Percentiles rank a stretch among this genome's conserved stretches.
Conservation (phyloP, 768 basidiomycete genomes). For the Dentipellis sp. region DNA sequence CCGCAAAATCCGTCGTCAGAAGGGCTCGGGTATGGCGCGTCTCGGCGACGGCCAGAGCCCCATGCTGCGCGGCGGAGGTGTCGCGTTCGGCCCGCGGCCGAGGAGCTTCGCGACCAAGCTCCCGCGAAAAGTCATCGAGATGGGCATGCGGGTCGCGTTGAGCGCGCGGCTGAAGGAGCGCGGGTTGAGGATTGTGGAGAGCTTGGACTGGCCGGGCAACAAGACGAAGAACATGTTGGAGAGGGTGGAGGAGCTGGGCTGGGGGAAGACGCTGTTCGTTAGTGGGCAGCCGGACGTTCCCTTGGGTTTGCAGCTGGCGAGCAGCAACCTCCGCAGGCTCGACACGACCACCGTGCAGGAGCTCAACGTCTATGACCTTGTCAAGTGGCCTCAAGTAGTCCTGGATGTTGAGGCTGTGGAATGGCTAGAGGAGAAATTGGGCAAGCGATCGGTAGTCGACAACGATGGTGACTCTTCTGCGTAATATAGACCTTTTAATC, state of each 20-base stretch:
- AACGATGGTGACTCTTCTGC: not conserved
- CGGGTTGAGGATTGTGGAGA: conserved; percentile 65
- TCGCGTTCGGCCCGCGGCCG: conserved; percentile 86
- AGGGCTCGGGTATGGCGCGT: conserved; percentile 85
- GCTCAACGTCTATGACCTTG: conserved; percentile 70
- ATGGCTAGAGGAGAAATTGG: conserved; percentile 55
- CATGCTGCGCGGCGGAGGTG: conserved; percentile 85
- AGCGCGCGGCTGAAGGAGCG: conserved; percentile 75
- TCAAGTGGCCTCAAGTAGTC: conserved; percentile 77
- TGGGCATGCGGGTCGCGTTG: conserved; percentile 89
- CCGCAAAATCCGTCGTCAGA: conserved; percentile 83
- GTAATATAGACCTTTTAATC: too few species aligned
- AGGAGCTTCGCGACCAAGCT: conserved; percentile 89
- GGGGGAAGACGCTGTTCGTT: conserved; percentile 68
- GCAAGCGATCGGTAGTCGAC: conserved; percentile 24
- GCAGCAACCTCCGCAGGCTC: conserved; percentile 63
- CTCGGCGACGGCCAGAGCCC: conserved; percentile 84
- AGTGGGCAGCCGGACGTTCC: conserved; percentile 52
- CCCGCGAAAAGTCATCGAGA: conserved; percentile 84
- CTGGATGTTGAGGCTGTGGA: conserved; percentile 81
- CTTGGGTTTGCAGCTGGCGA: conserved; percentile 46
- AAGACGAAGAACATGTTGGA: conserved; percentile 64
- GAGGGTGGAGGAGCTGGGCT: conserved; percentile 54
- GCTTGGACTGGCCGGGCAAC: conserved; percentile 58
- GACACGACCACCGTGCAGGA: conserved; percentile 55